Base-by-base conservation (phyloP, 148 eudicot genomes). In the Polygonum aviculare region DNA sequence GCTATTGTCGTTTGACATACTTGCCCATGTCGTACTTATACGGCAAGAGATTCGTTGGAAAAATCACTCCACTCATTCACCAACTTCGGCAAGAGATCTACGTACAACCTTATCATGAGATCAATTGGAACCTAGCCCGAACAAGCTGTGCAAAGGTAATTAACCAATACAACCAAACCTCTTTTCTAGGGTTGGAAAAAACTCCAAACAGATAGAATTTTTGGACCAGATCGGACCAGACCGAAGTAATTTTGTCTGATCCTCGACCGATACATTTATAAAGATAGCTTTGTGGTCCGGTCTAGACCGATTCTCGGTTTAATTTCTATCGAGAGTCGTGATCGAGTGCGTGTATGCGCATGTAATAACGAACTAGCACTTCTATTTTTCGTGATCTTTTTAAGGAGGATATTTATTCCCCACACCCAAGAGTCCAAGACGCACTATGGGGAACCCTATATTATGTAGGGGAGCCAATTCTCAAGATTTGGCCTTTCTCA, bases 11-110 rank as follows among this genome's bases (percentile, higher is more conserved):
- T 7, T 73, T 87, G 79, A 89, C 84, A 36, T 87, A 89, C 76
- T 81, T 87, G 93, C 93, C 93, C 33, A 85, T 89, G 87, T 87
- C 90, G 19, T 87, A 87, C 59, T 73, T 89, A 51, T 89, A 89
- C 67, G 90, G 89, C 8, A 89, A 81, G 79, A 85, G 93, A 77
- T 89, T 82, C 72, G 90, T 85, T 11, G 92, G 89, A 26, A 62
- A 78, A 44, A 86, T 85, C 63, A 84, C 88, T 44, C 36, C 74
- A 52, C 63, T 84, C 21, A 80, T 87, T 40, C 67, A 26, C 40
- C 78, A 87, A 75, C 82, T 89, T 1, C 80, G 93, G 77, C 77
- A 59, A 60, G 90, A 88, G 77, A 82, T 88, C 31, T 82, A 85
- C 45, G 65, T 35, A 67, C 73, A 84, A 77, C 84, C 89, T 12